Evolutionary conservation across 2,329 filamentous ascomycete genomes (phyloP).

Genomic region (Elsinoe ampelina): DNA sequence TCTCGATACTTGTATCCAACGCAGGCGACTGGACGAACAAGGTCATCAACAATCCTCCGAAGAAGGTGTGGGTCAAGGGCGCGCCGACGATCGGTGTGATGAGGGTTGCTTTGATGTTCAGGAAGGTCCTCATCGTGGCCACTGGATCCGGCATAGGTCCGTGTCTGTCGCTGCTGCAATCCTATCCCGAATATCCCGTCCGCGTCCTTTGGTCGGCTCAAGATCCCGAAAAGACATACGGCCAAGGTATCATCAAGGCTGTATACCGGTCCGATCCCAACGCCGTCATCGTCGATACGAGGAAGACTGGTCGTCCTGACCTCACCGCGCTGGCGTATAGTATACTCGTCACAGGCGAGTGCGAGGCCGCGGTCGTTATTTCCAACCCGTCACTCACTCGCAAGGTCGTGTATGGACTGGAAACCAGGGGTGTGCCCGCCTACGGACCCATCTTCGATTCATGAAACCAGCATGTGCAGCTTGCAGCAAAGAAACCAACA

Average conservation of each 20-base stretch:
- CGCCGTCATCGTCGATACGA: slow-evolving; percentile 61
- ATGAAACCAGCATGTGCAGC: slow-evolving; percentile 24
- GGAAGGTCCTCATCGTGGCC: slow-evolving; percentile 55
- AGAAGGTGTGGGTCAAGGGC: slow-evolving; percentile 57
- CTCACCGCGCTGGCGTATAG: slow-evolving; percentile 48
- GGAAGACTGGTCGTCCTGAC: slow-evolving; percentile 49
- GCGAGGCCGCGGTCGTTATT: slow-evolving; percentile 65
- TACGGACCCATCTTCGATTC: slow-evolving; percentile 70
- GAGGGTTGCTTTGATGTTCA: slow-evolving; percentile 57
- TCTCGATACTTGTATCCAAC: slow-evolving; percentile 61
- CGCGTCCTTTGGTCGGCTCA: slow-evolving; percentile 63
- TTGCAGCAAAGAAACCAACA: neutral
- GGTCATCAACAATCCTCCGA: slow-evolving; percentile 53
- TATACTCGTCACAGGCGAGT: slow-evolving; percentile 37
- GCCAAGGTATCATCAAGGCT: slow-evolving; percentile 44
- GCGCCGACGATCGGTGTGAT: slow-evolving; percentile 59
- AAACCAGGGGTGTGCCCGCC: slow-evolving; percentile 55
- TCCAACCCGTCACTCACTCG: slow-evolving; percentile 59
- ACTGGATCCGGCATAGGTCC: slow-evolving; percentile 69
- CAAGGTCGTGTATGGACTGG: slow-evolving; percentile 59
- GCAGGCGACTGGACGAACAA: slow-evolving; percentile 65
- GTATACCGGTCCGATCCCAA: slow-evolving; percentile 51
- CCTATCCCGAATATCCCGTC: slow-evolving; percentile 36
- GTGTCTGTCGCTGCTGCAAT: slow-evolving; percentile 52
- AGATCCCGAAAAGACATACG: slow-evolving; percentile 54